phyloP scores from a whole-genome alignment of 225 moss, liverwort and hornwort genomes.

The Pseudisothecium myosuroides region DNA sequence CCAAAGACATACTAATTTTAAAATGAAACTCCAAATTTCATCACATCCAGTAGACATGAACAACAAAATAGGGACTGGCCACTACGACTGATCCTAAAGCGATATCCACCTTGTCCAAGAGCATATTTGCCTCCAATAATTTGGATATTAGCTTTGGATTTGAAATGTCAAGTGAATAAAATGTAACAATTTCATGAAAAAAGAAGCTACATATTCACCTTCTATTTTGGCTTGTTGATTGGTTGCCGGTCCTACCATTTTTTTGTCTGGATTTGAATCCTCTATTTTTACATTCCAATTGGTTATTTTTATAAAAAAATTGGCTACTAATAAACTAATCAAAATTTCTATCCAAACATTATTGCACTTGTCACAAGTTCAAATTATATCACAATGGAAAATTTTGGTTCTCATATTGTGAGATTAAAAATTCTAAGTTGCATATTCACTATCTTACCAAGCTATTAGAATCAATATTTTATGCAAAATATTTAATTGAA shows the following conservation, averaged over 20 bases:
- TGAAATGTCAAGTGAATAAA: fast-evolving
- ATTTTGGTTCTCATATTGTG: not conserved
- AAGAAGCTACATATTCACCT: fast-evolving
- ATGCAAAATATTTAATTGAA: not conserved
- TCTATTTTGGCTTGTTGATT: fast-evolving
- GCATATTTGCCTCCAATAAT: fast-evolving
- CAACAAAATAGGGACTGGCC: fast-evolving
- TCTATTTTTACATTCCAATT: fast-evolving
- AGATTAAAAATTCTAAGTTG: not conserved
- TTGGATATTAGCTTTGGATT: not conserved
- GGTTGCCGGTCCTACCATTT: not conserved
- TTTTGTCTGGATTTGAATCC: fast-evolving
- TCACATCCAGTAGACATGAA: fast-evolving
- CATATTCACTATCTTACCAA: fast-evolving
- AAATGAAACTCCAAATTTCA: not conserved
- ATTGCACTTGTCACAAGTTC: not conserved
- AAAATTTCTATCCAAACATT: fast-evolving
- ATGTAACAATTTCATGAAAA: not conserved
- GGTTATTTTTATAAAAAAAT: fast-evolving
- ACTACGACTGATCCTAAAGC: fast-evolving
- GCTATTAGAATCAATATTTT: fast-evolving
- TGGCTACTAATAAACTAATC: not conserved
- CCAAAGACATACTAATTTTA: fast-evolving
- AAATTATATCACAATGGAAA: not conserved
- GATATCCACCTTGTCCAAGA: fast-evolving